Conservation (phyloP, 2,329 filamentous ascomycete genomes). For the Teratosphaeriaceae sp. region DNA sequence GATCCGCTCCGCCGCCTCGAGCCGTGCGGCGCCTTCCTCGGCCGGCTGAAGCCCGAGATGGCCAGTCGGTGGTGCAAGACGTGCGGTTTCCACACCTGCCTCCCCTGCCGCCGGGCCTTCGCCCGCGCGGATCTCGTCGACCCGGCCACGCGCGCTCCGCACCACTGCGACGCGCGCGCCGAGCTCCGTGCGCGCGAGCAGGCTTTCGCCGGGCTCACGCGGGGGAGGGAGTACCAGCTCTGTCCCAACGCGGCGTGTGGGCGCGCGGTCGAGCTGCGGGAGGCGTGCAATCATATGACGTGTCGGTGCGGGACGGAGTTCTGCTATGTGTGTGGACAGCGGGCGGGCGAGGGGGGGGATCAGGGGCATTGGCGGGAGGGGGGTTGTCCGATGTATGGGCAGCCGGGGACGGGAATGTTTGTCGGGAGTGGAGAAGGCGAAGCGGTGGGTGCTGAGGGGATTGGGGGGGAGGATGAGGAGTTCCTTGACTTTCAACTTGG, state of each 20-base stretch:
- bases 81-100: constrained; percentile 3
- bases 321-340: constrained; percentile 12
- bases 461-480: no score
- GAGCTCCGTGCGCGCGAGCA: constrained; percentile 4
- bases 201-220: constrained; percentile 11
- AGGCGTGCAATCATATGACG: constrained; percentile 15
- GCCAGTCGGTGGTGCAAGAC: constrained; percentile 2
- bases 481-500: no score
- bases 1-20: background rate
- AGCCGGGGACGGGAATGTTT: constrained; percentile 2
- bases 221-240: constrained; percentile 14
- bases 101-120: background rate
- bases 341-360: constrained; percentile 1
- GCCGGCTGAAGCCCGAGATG: background rate
- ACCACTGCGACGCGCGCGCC: constrained; percentile 8
- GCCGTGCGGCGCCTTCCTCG: constrained; percentile 8
- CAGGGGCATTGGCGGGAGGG: constrained; percentile 5
- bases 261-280: constrained; percentile 7
- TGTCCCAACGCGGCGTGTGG: constrained; percentile 11
- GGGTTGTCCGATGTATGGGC: constrained; percentile 9
- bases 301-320: constrained; percentile 12
- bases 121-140: background rate
- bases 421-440: no score
- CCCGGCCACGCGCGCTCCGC: constrained; percentile 4
- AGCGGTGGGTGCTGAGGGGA: no score